Evolutionary conservation across 331 rosid genomes (phyloP).

Genomic region (Rhamnella rubrinervis): DNA sequence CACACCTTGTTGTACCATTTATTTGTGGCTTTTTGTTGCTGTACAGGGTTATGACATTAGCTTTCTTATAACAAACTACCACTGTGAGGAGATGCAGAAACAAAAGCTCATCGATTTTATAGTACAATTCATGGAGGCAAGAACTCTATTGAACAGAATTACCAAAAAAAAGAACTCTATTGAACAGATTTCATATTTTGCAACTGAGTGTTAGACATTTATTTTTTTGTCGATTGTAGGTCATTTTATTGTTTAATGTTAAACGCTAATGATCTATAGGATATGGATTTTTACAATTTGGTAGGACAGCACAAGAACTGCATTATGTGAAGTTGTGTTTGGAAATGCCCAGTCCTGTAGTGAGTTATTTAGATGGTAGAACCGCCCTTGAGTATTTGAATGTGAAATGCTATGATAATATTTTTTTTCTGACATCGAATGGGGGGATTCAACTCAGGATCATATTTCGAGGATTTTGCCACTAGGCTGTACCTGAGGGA

Average conservation of each 20-base stretch:
- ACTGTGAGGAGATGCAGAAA: constrained; percentile 96
- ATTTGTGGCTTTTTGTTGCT: constrained; percentile 1
- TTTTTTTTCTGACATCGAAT: too few species aligned
- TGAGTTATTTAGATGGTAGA: too few species aligned
- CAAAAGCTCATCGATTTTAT: constrained; percentile 95
- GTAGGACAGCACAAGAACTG: too few species aligned
- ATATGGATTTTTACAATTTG: too few species aligned
- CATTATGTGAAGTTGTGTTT: too few species aligned
- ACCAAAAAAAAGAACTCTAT: constrained; percentile 50
- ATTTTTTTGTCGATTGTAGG: neutral
- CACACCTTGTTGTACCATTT: neutral
- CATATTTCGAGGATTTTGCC: too few species aligned
- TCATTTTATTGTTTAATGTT: neutral
- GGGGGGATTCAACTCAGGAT: too few species aligned
- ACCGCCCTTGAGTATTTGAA: too few species aligned
- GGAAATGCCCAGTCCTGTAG: too few species aligned
- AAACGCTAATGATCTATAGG: too few species aligned
- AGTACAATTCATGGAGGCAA: constrained; percentile 98
- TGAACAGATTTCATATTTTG: constrained; percentile 16
- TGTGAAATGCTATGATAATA: too few species aligned
- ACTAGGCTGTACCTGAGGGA: too few species aligned
- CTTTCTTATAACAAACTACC: constrained; percentile 94
- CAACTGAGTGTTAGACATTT: constrained; percentile 4
- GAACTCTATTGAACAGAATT: constrained; percentile 35
- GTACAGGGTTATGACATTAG: constrained; percentile 96